phyloP scores from a whole-genome alignment of 2,329 filamentous ascomycete species.

The Sporothrix pseudoabietina region DNA sequence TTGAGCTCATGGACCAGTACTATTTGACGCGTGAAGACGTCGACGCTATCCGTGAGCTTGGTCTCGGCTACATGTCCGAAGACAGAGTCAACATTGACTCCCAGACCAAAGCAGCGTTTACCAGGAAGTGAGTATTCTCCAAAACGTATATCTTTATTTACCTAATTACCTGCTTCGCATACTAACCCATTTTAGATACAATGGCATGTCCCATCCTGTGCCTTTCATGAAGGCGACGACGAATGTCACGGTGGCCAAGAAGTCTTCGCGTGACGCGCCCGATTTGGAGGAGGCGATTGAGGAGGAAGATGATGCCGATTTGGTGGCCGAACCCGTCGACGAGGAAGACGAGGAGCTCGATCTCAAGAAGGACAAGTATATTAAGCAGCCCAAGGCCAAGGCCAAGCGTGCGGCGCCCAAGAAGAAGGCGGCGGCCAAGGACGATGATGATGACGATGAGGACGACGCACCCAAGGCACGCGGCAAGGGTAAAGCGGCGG shows the following conservation, averaged over 20 bases:
- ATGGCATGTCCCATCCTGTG: conserved; percentile 79
- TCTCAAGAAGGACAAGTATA: conserved; percentile 92
- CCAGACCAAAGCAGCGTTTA: conserved; percentile 87
- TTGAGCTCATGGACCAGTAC: conserved; percentile 96
- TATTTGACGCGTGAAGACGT: conserved; percentile 94
- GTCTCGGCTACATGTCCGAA: conserved; percentile 80
- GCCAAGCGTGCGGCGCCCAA: conserved; percentile 45
- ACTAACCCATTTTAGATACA: conserved; percentile 64
- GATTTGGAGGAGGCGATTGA: conserved; percentile 97
- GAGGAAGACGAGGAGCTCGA: conserved; percentile 79
- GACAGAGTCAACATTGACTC: conserved; percentile 75
- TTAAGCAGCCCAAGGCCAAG: conserved; percentile 84
- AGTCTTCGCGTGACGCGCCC: conserved; percentile 72
- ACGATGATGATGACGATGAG: conserved; percentile 53
- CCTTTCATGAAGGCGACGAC: conserved; percentile 94
- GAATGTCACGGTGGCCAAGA: conserved; percentile 72
- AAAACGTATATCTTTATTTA: neutral
- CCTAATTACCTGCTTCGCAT: neutral
- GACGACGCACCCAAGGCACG: conserved; percentile 50
- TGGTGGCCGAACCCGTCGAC: conserved; percentile 60
- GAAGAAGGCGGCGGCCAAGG: conserved; percentile 43
- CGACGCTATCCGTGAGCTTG: conserved; percentile 88
- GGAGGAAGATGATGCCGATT: conserved; percentile 82
- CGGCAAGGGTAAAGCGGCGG: conserved; percentile 55
- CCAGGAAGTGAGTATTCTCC: conserved; percentile 67